Evolutionary conservation across 2,329 filamentous ascomycete genomes (phyloP), one percentile per base, ranked within the genome.

Genomic region (Endoconidiophora polonica): DNA sequence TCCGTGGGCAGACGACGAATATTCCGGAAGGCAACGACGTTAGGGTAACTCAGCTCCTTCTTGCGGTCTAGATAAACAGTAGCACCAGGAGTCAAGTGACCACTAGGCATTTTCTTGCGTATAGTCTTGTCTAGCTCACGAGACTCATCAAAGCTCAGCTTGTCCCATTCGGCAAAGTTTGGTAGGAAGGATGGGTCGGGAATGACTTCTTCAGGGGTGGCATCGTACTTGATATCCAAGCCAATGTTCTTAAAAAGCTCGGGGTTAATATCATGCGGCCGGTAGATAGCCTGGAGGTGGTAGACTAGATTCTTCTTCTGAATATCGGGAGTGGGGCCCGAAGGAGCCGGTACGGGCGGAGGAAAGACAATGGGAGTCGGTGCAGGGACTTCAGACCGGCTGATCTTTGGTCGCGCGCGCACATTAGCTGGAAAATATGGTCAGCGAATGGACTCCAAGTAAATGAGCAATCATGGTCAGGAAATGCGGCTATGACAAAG

Each of bases 21-120:
- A 1, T 74, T 75, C 23, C 76, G 72, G 58, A 78, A 81, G 5
- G 77, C 77, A 39, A 71, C 66, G 40, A 73, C 68, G 54, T 81
- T 81, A 22, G 64, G 56, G 48, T 70, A 68, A 14, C 68, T 70
- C 5, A 81, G 67, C 62, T 81, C 76, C 37, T 66, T 68, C 56
- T 68, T 69, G 48, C 76, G 72, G 54, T 81, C 77, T 7, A 73
- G 59, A 55, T 78, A 81, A 39, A 70, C 68, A 49, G 72, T 68
- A 46, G 71, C 72, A 37, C 77, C 76, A 1, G 77, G 77, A 1
- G 74, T 75, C 18, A 66, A 57, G 49, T 66, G 71, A 22, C 73
- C 73, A 49, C 73, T 77, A 55, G 66, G 71, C 44, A 81, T 61
- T 3, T 63, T 67, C 24, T 55, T 63, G 16, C 68, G 67, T 18